Percentiles rank a stretch among this genome's conserved stretches.
Conservation (phyloP, 495 filamentous ascomycete genomes). For the Penicillium cosmopolitanum region DNA sequence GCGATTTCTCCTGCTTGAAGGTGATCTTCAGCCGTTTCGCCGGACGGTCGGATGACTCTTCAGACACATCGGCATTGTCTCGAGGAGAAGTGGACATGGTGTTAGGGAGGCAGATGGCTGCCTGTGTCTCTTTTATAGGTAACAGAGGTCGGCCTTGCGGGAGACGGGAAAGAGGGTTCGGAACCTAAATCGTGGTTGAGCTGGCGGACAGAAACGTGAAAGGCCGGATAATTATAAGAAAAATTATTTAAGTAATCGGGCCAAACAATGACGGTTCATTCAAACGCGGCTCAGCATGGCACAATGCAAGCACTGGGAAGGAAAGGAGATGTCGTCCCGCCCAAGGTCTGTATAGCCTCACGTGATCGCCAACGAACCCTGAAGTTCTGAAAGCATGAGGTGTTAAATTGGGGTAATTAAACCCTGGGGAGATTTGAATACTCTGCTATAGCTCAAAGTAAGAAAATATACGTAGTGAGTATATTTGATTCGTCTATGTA, state of each 20-base stretch:
- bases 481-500: conserved; percentile 7
- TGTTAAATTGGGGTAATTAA: not conserved
- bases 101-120: no score
- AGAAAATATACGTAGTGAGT: not conserved
- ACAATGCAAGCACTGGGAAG: not conserved
- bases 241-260: not conserved
- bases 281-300: not conserved
- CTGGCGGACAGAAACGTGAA: not conserved
- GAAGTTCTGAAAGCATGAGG: not conserved
- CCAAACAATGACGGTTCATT: not conserved
- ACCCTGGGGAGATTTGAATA: not conserved
- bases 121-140: no score
- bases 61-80: not conserved
- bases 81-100: not conserved
- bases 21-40: conserved; percentile 8
- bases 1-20: not conserved
- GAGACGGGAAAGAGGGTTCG: not conserved
- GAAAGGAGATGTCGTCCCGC: not conserved
- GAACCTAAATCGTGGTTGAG: not conserved
- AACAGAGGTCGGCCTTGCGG: not conserved
- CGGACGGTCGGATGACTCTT: not conserved
- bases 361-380: conserved; percentile 3
- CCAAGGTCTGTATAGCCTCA: conserved; percentile 11
- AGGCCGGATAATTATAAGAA: no score
- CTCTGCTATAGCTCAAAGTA: not conserved